phyloP scores from a whole-genome alignment of 1,284 basidiomycete genomes.

The Apiotrichum laibachii region DNA sequence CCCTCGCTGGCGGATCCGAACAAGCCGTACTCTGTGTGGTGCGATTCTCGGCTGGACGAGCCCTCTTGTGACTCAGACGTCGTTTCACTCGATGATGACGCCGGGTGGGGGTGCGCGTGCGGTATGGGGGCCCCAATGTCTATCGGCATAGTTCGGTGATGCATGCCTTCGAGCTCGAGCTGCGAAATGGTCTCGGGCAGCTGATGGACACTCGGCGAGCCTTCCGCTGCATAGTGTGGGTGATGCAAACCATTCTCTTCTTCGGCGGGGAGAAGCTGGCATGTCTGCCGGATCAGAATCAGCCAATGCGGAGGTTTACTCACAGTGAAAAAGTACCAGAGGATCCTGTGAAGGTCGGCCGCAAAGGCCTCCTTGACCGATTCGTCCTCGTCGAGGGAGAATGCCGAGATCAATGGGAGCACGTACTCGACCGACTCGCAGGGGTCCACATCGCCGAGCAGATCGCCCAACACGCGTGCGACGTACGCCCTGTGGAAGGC shows the following conservation, averaged over 20 bases:
- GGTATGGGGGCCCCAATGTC: not conserved
- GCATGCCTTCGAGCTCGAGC: constrained; percentile 12
- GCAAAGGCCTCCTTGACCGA: constrained; percentile 87
- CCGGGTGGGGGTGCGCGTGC: no score
- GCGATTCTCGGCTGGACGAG: constrained; percentile 7
- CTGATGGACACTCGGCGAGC: no score
- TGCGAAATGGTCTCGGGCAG: constrained; percentile 9
- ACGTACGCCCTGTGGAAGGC: constrained; percentile 83
- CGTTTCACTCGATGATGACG: no score
- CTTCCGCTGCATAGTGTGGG: not conserved
- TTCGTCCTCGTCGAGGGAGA: constrained; percentile 89
- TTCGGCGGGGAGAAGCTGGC: constrained; percentile 16
- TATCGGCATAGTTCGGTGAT: constrained; percentile 4
- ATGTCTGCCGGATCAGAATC: constrained; percentile 18
- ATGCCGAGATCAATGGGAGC: constrained; percentile 77
- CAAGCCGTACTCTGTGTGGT: constrained; percentile 6
- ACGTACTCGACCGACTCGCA: constrained; percentile 93
- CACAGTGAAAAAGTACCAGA: constrained; percentile 93
- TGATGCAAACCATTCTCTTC: not conserved
- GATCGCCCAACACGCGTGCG: constrained; percentile 69
- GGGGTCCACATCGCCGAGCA: constrained; percentile 72
- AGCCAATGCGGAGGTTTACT: constrained; percentile 20
- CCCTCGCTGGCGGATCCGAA: not conserved
- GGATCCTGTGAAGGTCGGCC: constrained; percentile 71
- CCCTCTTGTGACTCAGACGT: not conserved